Base-by-base conservation (phyloP, 2,329 filamentous ascomycete genomes). In the Microthyrium microscopicum region DNA sequence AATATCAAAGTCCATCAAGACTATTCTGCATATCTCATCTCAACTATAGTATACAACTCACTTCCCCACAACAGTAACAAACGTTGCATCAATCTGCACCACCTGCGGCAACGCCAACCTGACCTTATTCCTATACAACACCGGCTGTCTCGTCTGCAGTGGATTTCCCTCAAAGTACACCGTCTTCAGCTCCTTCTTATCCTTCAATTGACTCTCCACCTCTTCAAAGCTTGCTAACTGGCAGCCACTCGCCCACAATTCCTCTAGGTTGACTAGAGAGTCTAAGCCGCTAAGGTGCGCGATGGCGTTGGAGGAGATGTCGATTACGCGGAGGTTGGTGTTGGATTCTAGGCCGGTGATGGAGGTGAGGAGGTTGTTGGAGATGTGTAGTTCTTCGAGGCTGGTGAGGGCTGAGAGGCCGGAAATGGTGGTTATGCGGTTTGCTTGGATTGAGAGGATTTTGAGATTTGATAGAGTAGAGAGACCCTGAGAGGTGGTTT, bases 141-240 rank as follows among this genome's bases (percentile, higher is more conserved):
- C 80, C n/a, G 80, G 79, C 4, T 70, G 72, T 35, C 67, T 68
- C 39, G 73, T 64, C 58, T 98, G 89, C 45, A 98, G 55, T 18
- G 85, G 87, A 47, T 92, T 94, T 2, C 84, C 85, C 52, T 98
- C 89, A 43, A 98, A 91, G 52, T 98, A 98, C 8, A 98, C 87
- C 1, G 89, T 94, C 39, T 76, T 73, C 44, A 95, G 57, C 24
- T 75, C 61, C 49, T 79, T 62, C 61, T 93, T 94, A 49, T 89
- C 78, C 33, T 59, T 66, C 41, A 98, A 57, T 45, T 80, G 70
- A 36, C 66, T 68, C 57, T 94, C 79, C 3, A 95, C 69, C 48
- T 95, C 85, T 27, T 65, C 62, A 47, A 95, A 92, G 50, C 81
- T 81, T 15, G 59, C 60, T 18, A 98, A 55, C 45, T 78, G 64